Base-by-base conservation (phyloP, 1,284 basidiomycete species). In the Termitomyces sp. region DNA sequence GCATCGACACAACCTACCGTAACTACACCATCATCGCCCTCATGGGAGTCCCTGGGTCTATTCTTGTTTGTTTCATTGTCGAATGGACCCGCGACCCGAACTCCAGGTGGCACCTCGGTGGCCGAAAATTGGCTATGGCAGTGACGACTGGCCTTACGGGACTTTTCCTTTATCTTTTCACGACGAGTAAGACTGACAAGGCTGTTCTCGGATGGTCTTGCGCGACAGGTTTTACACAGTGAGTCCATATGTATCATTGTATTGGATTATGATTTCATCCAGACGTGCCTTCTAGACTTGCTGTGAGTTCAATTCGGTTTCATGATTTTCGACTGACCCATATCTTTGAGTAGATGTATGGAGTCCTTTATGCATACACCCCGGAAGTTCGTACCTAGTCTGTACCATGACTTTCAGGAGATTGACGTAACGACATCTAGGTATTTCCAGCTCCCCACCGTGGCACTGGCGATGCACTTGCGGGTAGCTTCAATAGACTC, bases 401-500 rank as follows among this genome's bases (percentile, higher is more conserved):
- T 14, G 9, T 33, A 14, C 39, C 33, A 11, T 7, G 2, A 4
- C 33, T 19, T 5, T 9, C 16, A 7, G 8, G 8, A 39, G 9
- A 43, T 35, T 37, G 10, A 16, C 28, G 10, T 35, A 31, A 5
- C 5, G 9, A 18, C 6, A 19, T 38, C 18, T 34, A 63, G 62
- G 62, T 65, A 10, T 86, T 86, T 69, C 81, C 83, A 0, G 79
- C 80, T 0, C 80, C 81, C 1, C 77, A 80, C 52, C 73, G 83
- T 38, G 83, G 81, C 4, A 84, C 83, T 0, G 83, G 81, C 4
- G 81, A 84, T 57, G 82, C 81, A 0, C 66, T 85, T 72, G 78
- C 54, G 68, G 62, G 59, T 76, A 55, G 74, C 74, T 69, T 78
- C 53, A 81, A 81, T 62, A 72, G 82, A 34, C 68, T 84, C 40